Evolutionary conservation across 352 stramenopile genomes (phyloP).

Genomic region (Phytopythium chamaehyphon): DNA sequence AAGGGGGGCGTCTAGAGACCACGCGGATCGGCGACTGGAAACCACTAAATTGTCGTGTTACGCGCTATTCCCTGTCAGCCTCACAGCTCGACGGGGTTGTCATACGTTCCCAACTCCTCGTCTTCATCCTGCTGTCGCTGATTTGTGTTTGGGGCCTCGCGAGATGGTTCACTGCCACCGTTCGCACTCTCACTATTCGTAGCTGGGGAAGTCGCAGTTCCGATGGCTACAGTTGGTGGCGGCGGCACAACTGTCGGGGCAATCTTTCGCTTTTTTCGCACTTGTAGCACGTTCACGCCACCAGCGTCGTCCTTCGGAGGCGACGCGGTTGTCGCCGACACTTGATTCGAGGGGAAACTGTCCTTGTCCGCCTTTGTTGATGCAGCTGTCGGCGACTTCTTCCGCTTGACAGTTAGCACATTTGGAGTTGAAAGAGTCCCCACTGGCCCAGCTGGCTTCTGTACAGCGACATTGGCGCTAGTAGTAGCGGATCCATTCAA

Average conservation of each 20-base stretch:
- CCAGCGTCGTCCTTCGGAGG: constrained; percentile 13
- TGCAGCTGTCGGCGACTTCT: constrained; percentile 19
- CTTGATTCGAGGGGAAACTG: no score
- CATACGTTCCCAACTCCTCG: not conserved
- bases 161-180: no score
- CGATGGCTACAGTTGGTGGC: not conserved
- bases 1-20: constrained; percentile 40
- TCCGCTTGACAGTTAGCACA: constrained; percentile 13
- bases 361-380: constrained; percentile 11
- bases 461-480: constrained; percentile 12
- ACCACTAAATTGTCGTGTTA: constrained; percentile 2
- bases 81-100: constrained; percentile 9
- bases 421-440: constrained; percentile 3
- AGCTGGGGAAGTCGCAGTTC: constrained; percentile 1
- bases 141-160: not conserved
- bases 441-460: constrained; percentile 12
- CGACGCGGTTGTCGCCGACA: not conserved
- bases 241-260: constrained; percentile 34
- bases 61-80: not conserved
- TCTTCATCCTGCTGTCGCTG: constrained; percentile 4
- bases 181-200: no score
- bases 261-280: constrained; percentile 84
- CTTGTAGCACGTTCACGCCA: constrained; percentile 64
- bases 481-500: not conserved
- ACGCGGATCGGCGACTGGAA: not conserved